Evolutionary conservation across 2,329 filamentous ascomycete species (phyloP), one percentile per base, ranked within the genome.

Genomic region (Alternaria arborescens): DNA sequence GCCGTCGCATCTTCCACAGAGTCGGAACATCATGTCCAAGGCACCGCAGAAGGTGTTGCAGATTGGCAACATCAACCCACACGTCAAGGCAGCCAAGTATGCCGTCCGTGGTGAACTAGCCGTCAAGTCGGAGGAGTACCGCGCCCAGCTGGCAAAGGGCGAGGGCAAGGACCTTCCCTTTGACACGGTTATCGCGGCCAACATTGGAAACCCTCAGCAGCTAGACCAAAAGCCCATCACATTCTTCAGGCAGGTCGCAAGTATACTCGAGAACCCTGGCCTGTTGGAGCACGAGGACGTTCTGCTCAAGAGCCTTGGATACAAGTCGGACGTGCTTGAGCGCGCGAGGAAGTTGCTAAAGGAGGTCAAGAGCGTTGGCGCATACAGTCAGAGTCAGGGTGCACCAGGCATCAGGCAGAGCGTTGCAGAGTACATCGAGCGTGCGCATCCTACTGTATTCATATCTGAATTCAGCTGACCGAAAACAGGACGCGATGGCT

Each of bases 151-250:
- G 63, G 79, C 79, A 60, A 83, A 86, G 62, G 82, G 84, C 67
- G 86, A 87, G 65, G 87, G 86, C 71, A 85, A 82, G 79, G 77
- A 81, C 74, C 85, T 98, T 52, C 94, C 95, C 50, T 99, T 99
- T 80, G 85, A 92, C 72, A 87, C 93, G 61, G 90, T 99, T 80
- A 94, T 99, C 82, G 94, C 92, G 65, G 95, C 95, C 81, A 99
- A 99, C 83, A 99, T 99, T 76, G 95, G 95, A 77, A 99, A 99
- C 84, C 95, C 95, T 4, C 95, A 99, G 82, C 95, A 99, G 82
- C 88, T 99, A 65, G 95, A 97, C 82, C 95, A 99, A 86, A 96
- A 98, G 85, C 95, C 95, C 74, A 94, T 99, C 74, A 99, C 95
- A 70, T 99, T 97, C 86, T 97, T 99, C 88, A 90, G 95, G 71